Evolutionary conservation across 495 filamentous ascomycete species (phyloP).

Genomic region (Penicillium samsonianum): DNA sequence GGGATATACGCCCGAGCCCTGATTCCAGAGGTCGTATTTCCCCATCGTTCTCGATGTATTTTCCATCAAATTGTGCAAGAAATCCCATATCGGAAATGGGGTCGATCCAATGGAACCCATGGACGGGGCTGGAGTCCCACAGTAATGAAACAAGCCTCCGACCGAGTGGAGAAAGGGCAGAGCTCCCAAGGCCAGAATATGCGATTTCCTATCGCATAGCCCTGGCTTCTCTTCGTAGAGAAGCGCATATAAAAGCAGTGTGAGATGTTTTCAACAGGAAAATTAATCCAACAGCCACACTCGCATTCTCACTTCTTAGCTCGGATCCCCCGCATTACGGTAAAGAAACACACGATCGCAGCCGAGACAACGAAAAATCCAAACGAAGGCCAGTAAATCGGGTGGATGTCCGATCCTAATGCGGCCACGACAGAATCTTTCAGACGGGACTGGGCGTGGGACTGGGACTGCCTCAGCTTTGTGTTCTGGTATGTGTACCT

Average conservation of each 20-base stretch:
- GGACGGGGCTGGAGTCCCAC: neutral
- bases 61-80: neutral
- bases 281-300: neutral
- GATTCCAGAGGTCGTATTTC: neutral
- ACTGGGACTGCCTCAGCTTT: neutral
- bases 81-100: neutral
- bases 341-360: conserved; percentile 16
- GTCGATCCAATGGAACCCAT: neutral
- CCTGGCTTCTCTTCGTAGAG: neutral
- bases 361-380: conserved; percentile 16
- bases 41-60: neutral
- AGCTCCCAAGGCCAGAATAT: neutral
- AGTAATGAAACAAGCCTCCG: neutral
- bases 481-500: neutral
- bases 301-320: conserved; percentile 14
- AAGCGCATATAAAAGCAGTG: neutral
- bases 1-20: neutral
- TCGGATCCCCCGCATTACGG: conserved; percentile 18
- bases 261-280: neutral
- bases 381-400: conserved; percentile 1
- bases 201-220: neutral
- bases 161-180: neutral
- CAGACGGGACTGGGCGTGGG: neutral
- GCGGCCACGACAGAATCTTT: neutral
- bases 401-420: neutral